phyloP scores from a whole-genome alignment of 768 basidiomycete species.

The Leucocoprinus sp. region DNA sequence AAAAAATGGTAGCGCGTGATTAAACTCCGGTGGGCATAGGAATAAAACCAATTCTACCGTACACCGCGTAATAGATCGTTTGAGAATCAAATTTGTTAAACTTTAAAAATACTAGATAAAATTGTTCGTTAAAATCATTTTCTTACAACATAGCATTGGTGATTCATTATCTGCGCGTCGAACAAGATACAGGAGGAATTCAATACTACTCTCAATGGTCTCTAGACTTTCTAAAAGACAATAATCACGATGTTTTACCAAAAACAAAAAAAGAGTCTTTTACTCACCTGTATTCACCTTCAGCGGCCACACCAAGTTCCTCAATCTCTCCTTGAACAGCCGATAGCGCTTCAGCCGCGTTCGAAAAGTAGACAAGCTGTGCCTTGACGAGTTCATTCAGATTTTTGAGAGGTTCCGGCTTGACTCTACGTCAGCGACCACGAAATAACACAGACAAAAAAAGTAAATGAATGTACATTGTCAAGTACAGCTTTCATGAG shows the following conservation, averaged over 20 bases:
- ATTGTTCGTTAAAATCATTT: too few species aligned
- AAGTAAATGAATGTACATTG: conserved; percentile 55
- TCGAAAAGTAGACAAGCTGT: conserved; percentile 69
- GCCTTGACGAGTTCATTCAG: conserved; percentile 88
- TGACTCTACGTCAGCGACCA: not conserved
- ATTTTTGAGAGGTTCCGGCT: conserved; percentile 97
- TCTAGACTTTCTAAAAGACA: conserved; percentile 63
- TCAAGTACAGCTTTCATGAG: conserved; percentile 98
- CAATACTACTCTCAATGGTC: conserved; percentile 78
- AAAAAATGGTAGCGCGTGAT: too few species aligned
- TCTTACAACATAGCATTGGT: too few species aligned
- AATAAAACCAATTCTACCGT: too few species aligned
- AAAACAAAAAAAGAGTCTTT: not conserved
- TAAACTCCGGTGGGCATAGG: too few species aligned
- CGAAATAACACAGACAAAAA: conserved; percentile 9
- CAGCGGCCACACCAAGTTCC: conserved; percentile 85
- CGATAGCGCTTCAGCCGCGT: conserved; percentile 76
- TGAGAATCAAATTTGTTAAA: too few species aligned
- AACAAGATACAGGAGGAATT: too few species aligned
- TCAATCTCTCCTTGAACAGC: conserved; percentile 87
- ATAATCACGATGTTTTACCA: not conserved
- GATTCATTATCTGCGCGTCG: too few species aligned
- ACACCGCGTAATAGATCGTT: too few species aligned
- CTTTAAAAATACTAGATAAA: too few species aligned
- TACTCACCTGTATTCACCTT: conserved; percentile 84